Base-by-base conservation (phyloP, 139 green algal species). In the Desmodesmus armatus region DNA sequence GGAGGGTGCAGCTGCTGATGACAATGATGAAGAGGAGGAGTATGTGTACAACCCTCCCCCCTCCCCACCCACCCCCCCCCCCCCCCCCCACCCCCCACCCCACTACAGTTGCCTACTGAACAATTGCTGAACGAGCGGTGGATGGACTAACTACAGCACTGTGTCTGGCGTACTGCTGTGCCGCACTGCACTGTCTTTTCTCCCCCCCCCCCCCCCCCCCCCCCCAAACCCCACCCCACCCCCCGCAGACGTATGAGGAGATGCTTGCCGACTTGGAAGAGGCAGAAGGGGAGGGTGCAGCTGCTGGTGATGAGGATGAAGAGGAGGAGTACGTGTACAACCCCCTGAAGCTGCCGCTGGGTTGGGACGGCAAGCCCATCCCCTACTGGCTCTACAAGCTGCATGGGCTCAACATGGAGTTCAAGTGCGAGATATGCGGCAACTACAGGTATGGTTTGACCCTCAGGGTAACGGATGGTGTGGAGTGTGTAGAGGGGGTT, bases 331-430 rank as follows among this genome's bases (percentile, higher is more conserved):
- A 94, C 65, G 90, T 99, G 15, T 99, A 99, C 94, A 99, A 99
- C 92, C 97, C 97, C n/a, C 92, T 99, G 39, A 99, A 99, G 94
- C 91, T 99, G 77, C 97, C 97, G 40, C 85, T 99, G 76, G 97
- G 97, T n/a, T 99, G 94, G 95, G 97, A 99, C 82, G 97, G 97
- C 80, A 99, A 99, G 92, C 97, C 97, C 85, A 99, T 99, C 85
- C 97, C 97, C 33, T 99, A 99, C 90, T 99, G 97, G 97, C 95
- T 99, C 37, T 99, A 99, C 93, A 99, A 99, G 92, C 92, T 99
- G 86, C 97, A 99, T 84, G 97, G 97, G 13, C 91, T 99, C 29
- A 98, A 99, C 85, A 94, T 97, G 87, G 91, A 87, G 73, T 87
- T 83, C 51, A 78, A 91, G 75, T 99, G 97, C 87, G 97, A 99